These are phyloP conservation scores for Xylogone sp. DNA, from an alignment of 2,329 filamentous ascomycete genomes.

Conservation along the genomic window DNA sequence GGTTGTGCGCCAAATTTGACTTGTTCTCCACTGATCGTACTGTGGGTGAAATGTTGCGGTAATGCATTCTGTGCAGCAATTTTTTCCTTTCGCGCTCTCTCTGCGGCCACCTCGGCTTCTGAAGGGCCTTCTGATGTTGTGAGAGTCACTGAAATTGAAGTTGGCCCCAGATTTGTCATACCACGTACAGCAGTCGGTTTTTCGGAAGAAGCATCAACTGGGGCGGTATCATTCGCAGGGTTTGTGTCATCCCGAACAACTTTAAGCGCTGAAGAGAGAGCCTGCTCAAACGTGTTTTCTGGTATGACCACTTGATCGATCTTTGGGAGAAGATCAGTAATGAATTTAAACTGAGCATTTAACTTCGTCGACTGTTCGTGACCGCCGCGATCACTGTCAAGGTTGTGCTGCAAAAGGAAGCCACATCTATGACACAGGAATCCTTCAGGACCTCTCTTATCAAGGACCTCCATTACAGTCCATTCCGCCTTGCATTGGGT, in stretches of 20 bases:
- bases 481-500: conserved; percentile 78
- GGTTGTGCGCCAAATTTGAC: conserved; percentile 41
- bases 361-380: conserved; percentile 70
- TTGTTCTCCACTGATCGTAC: conserved; percentile 63
- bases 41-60: conserved; percentile 68
- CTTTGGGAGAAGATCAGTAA: conserved; percentile 70
- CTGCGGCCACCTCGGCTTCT: conserved; percentile 63
- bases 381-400: conserved; percentile 64
- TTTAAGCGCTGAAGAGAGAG: conserved; percentile 58
- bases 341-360: conserved; percentile 76
- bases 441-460: conserved; percentile 62
- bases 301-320: conserved; percentile 75
- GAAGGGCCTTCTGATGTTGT: conserved; percentile 62
- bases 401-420: conserved; percentile 58
- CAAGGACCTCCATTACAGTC: conserved; percentile 85
- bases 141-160: conserved; percentile 67
- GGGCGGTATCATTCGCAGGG: conserved; percentile 57
- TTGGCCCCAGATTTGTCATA: conserved; percentile 60
- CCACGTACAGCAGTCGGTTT: conserved; percentile 68
- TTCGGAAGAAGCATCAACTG: conserved; percentile 48
- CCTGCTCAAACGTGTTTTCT: conserved; percentile 69
- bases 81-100: conserved; percentile 61
- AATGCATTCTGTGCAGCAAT: conserved; percentile 65
- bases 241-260: conserved; percentile 65
- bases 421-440: conserved; percentile 84